Conservation (phyloP, 1,284 basidiomycete genomes). For the Cutaneotrichosporon cutaneum region DNA sequence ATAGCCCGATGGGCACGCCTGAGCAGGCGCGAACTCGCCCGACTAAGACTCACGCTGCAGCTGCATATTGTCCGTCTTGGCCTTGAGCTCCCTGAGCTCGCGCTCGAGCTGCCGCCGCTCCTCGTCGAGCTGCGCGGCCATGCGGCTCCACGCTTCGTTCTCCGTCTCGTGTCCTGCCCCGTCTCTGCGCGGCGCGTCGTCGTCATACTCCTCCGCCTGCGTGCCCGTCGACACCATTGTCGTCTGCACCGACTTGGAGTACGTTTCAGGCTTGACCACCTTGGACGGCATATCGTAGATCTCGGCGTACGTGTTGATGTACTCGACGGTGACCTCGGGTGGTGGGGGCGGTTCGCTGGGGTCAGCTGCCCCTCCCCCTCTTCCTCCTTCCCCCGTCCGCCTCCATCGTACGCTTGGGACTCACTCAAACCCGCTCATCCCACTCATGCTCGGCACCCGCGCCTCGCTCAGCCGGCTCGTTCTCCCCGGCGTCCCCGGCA, state of each 20-base stretch:
- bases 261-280: constrained; percentile 59
- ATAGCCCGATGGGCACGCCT: too few species aligned
- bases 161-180: constrained; percentile 59
- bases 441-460: constrained; percentile 40
- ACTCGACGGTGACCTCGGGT: constrained; percentile 57
- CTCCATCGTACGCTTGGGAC: neutral
- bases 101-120: constrained; percentile 68
- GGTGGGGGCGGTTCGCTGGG: neutral
- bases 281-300: constrained; percentile 84
- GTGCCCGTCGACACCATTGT: constrained; percentile 49
- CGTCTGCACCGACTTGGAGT: constrained; percentile 93
- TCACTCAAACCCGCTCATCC: constrained; percentile 4
- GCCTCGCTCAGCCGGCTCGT: constrained; percentile 43
- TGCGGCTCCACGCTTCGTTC: constrained; percentile 69
- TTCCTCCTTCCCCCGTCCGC: neutral
- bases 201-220: constrained; percentile 28
- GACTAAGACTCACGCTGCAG: constrained; percentile 34
- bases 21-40: too few species aligned
- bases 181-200: constrained; percentile 55
- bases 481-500: constrained; percentile 66
- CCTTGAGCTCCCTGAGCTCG: constrained; percentile 76
- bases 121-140: constrained; percentile 58
- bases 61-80: constrained; percentile 68
- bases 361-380: neutral
- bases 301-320: constrained; percentile 82